Evolutionary conservation across 768 basidiomycete species (phyloP).

Genomic region (Pholiota conissans): DNA sequence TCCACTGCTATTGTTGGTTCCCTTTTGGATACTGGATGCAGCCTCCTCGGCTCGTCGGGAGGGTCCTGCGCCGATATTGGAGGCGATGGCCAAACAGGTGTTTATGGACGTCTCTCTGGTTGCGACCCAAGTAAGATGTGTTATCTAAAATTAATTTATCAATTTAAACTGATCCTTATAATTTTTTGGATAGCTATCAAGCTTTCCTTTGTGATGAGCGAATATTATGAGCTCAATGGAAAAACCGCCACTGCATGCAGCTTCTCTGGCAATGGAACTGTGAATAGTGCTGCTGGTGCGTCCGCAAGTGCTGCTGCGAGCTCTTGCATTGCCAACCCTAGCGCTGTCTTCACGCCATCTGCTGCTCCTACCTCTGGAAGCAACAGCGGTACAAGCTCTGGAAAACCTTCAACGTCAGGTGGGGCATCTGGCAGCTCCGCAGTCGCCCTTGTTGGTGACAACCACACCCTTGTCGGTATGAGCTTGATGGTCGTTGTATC

Average conservation of each 20-base stretch:
- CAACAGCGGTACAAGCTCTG: conserved; percentile 11
- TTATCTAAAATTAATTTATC: no score
- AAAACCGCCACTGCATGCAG: conserved; percentile 64
- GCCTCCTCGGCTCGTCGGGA: conserved; percentile 63
- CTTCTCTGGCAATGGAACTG: conserved; percentile 84
- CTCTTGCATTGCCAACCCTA: conserved; percentile 67
- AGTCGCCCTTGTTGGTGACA: conserved; percentile 6
- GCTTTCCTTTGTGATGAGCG: conserved; percentile 80
- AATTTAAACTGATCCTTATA: background rate
- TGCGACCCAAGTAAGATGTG: conserved; percentile 70
- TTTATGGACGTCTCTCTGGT: conserved; percentile 72
- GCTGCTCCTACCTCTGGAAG: conserved; percentile 33
- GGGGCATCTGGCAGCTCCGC: conserved; percentile 15
- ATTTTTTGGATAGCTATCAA: conserved; percentile 55
- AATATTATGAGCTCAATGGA: conserved; percentile 68
- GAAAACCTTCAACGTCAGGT: conserved; percentile 6
- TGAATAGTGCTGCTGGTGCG: conserved; percentile 53
- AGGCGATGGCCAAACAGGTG: conserved; percentile 70
- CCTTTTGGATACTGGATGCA: conserved; percentile 72
- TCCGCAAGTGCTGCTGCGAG: conserved; percentile 55
- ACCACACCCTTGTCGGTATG: conserved; percentile 19
- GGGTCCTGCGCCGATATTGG: conserved; percentile 69
- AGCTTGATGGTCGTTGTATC: conserved; percentile 17
- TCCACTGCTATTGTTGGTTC: conserved; percentile 59
- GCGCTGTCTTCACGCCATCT: conserved; percentile 64